These are phyloP conservation scores for Scedosporium aurantiacum DNA, from an alignment of 2,329 filamentous ascomycete species.

Conservation along the genomic window DNA sequence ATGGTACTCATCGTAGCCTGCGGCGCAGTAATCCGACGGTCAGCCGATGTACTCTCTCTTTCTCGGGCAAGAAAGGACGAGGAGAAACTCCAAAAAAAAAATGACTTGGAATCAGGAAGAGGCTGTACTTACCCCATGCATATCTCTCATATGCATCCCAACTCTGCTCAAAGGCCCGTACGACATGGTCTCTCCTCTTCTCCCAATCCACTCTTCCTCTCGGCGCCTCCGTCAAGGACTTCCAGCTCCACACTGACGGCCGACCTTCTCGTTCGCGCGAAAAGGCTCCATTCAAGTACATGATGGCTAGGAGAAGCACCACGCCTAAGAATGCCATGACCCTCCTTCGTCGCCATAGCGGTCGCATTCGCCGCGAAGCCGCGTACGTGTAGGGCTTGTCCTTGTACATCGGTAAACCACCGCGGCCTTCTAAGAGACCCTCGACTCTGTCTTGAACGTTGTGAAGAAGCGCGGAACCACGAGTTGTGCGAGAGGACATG, in stretches of 20 bases:
- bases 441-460: conserved; percentile 52
- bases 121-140: conserved; percentile 67
- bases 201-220: conserved; percentile 57
- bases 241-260: conserved; percentile 45
- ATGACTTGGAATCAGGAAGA: background rate
- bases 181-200: conserved; percentile 66
- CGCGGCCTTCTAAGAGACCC: conserved; percentile 49
- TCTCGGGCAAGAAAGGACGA: too few species aligned
- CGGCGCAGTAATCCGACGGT: background rate
- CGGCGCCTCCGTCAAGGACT: conserved; percentile 35
- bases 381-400: conserved; percentile 84
- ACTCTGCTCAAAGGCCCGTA: conserved; percentile 80
- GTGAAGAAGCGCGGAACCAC: conserved; percentile 29
- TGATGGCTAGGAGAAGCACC: conserved; percentile 39
- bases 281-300: conserved; percentile 64
- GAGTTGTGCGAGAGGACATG: conserved; percentile 28
- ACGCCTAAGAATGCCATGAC: conserved; percentile 37
- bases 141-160: conserved; percentile 90
- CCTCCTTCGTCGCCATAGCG: conserved; percentile 55
- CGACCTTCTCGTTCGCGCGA: conserved; percentile 22
- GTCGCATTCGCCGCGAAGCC: conserved; percentile 44
- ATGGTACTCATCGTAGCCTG: conserved; percentile 76
- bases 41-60: too few species aligned
- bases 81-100: too few species aligned
- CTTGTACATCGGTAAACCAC: conserved; percentile 84